Conservation (phyloP, 495 filamentous ascomycete genomes). For the Aspergillus asperescens region DNA sequence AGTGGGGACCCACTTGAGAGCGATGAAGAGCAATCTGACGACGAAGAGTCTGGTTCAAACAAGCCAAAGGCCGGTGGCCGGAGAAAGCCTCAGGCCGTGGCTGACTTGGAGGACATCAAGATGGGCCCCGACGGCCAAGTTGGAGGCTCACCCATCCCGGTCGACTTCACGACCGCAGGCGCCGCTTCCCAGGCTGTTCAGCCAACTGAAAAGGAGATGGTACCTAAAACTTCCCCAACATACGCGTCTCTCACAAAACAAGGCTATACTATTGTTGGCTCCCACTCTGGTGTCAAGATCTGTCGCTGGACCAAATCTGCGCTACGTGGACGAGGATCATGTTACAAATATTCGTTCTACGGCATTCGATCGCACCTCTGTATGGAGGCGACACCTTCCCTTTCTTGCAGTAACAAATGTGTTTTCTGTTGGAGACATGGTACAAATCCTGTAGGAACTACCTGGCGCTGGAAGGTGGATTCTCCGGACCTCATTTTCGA, state of each 20-base stretch:
- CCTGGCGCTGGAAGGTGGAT: constrained; percentile 94
- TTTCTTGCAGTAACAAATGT: constrained; percentile 96
- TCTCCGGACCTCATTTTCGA: constrained; percentile 81
- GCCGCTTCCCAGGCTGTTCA: constrained; percentile 41
- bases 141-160: constrained; percentile 51
- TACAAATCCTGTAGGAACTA: constrained; percentile 93
- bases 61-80: constrained; percentile 29
- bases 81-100: constrained; percentile 45
- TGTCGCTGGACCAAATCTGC: constrained; percentile 98
- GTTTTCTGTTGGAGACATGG: constrained; percentile 99
- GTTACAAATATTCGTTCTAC: constrained; percentile 97
- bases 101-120: constrained; percentile 87
- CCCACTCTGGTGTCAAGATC: constrained; percentile 94
- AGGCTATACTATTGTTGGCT: constrained; percentile 91
- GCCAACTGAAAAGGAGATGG: constrained; percentile 75
- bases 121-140: constrained; percentile 40
- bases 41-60: constrained; percentile 35
- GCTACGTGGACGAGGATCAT: constrained; percentile 88
- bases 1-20: constrained; percentile 81
- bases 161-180: constrained; percentile 78
- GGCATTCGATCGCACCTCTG: constrained; percentile 92
- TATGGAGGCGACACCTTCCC: constrained; percentile 94
- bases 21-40: constrained; percentile 63
- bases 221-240: constrained; percentile 82
- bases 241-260: constrained; percentile 87